phyloP scores from a whole-genome alignment of 331 rosid genomes.

The Cydonia oblonga region DNA sequence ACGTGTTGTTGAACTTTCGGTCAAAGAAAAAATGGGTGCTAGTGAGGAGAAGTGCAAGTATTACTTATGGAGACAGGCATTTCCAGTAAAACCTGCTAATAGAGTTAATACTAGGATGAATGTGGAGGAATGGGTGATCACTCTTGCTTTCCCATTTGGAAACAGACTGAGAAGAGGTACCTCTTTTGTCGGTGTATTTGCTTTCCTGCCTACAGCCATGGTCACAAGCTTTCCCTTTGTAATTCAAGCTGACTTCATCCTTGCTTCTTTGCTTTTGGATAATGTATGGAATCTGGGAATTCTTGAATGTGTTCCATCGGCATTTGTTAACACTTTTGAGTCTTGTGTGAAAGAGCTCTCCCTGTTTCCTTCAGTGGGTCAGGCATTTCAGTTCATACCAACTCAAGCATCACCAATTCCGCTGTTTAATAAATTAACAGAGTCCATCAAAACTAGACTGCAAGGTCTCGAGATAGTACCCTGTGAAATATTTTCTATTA shows the following conservation, averaged over 20 bases:
- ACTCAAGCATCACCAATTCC: not conserved
- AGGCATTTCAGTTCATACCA: constrained; percentile 6
- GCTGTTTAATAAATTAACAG: not conserved
- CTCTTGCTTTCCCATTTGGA: constrained; percentile 17
- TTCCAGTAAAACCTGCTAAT: constrained; percentile 1
- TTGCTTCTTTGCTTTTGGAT: constrained; percentile 2
- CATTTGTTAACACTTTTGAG: not conserved
- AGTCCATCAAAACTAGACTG: not conserved
- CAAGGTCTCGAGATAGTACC: not conserved
- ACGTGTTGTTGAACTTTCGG: constrained; percentile 3
- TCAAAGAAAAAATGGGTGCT: not conserved
- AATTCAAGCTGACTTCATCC: constrained; percentile 11
- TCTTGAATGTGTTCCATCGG: not conserved
- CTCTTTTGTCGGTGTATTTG: constrained; percentile 5
- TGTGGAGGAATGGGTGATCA: constrained; percentile 1
- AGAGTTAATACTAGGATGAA: constrained; percentile 4
- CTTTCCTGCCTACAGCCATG: constrained; percentile 3
- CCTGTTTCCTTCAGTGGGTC: not conserved
- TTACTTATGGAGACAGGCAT: constrained; percentile 11
- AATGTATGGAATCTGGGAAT: constrained; percentile 8
- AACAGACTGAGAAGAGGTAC: not conserved
- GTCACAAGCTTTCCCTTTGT: constrained; percentile 5
- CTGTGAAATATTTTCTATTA: not conserved
- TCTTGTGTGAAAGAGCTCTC: not conserved
- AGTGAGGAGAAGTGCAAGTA: constrained; percentile 10